Percentiles rank a stretch among this genome's conserved stretches.
Evolutionary conservation across 495 filamentous ascomycete genomes (phyloP).

Genomic region (Cercophora newfieldiana): DNA sequence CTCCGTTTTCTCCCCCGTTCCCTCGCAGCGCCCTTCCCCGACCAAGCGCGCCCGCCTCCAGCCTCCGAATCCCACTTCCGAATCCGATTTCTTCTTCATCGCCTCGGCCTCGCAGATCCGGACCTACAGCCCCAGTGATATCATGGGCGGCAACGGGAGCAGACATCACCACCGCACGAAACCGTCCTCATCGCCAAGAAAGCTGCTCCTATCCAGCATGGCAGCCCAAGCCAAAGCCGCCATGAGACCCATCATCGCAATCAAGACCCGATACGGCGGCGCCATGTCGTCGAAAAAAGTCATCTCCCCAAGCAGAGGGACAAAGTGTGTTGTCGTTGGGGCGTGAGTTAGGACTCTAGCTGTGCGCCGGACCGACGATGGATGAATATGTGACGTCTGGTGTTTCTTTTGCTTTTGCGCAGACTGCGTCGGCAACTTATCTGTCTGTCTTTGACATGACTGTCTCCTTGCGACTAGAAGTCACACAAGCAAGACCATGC

Average conservation of each 20-base stretch:
- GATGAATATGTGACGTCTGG: no score
- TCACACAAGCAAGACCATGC: no score
- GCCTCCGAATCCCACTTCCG: not conserved
- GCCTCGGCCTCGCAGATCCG: not conserved
- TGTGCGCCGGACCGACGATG: no score
- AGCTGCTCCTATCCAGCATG: no score
- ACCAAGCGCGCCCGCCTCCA: not conserved
- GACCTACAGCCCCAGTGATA: not conserved
- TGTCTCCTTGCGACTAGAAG: not conserved
- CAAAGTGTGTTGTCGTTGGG: constrained; percentile 24
- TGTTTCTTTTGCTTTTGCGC: no score
- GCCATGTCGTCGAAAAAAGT: not conserved
- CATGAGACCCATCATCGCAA: not conserved
- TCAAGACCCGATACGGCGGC: not conserved
- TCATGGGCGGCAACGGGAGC: not conserved
- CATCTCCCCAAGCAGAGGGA: not conserved
- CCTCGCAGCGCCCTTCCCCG: not conserved
- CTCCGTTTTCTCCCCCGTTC: not conserved
- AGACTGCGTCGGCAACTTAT: no score
- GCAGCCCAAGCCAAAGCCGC: no score
- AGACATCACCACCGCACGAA: not conserved
- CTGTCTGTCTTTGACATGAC: no score
- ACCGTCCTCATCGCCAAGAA: not conserved
- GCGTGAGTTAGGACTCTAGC: no score
- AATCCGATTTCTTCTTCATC: not conserved